A percentile compares a stretch with the other conserved stretches of the same genome.
Conservation (phyloP, 169 alveolate species). For the Eimeria brunetti region DNA sequence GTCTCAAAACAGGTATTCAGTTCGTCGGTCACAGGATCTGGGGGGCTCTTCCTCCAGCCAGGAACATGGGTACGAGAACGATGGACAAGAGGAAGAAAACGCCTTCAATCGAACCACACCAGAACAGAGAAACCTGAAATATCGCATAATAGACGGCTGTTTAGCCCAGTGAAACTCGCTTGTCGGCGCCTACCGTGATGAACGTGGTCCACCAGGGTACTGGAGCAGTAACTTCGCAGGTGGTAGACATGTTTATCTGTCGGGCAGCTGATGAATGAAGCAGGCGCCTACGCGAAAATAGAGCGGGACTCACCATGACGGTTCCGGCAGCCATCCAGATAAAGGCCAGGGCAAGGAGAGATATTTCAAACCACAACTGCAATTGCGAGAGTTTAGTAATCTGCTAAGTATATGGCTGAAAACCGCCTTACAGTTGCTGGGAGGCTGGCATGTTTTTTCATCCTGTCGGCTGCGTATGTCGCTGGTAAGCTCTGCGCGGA, state of each 20-base stretch:
- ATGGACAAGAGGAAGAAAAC: conserved; percentile 74
- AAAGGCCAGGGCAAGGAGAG: conserved; percentile 65
- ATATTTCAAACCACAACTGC: conserved; percentile 69
- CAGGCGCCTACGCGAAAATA: neutral
- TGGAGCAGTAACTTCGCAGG: conserved; percentile 79
- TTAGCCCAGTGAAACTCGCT: neutral
- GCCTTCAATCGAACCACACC: conserved; percentile 79
- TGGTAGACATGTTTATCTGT: conserved; percentile 80
- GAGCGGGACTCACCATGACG: conserved; percentile 62
- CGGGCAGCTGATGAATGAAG: neutral
- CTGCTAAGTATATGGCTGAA: neutral
- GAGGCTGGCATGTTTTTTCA: conserved; percentile 64
- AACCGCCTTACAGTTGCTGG: conserved; percentile 46
- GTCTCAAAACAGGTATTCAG: conserved; percentile 3
- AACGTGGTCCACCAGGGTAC: conserved; percentile 80
- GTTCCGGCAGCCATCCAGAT: conserved; percentile 80
- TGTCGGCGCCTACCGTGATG: conserved; percentile 61
- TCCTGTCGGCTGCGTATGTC: conserved; percentile 68
- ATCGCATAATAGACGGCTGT: neutral
- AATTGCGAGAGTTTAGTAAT: neutral
- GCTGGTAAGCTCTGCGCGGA: conserved; percentile 76
- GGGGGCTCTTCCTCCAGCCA: conserved; percentile 76
- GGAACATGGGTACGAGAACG: conserved; percentile 76
- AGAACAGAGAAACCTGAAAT: conserved; percentile 74
- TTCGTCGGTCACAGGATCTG: conserved; percentile 57